phyloP scores from a whole-genome alignment of 2,329 filamentous ascomycete genomes.

The Canariomyces notabilis region DNA sequence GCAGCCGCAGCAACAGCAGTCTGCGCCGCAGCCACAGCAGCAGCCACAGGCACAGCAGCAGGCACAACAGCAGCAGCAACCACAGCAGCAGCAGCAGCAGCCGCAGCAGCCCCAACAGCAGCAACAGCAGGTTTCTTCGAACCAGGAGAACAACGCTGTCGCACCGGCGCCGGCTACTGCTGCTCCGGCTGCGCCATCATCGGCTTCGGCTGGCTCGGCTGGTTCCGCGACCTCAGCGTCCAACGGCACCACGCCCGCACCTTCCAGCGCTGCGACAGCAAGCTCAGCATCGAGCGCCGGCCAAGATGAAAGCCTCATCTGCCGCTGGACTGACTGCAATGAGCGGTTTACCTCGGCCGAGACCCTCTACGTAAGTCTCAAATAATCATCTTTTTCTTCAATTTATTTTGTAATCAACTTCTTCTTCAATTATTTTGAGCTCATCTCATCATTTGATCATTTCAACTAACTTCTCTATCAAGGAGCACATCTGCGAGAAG shows the following conservation, averaged over 20 bases:
- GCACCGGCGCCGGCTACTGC: slow-evolving; percentile 18
- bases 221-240: slow-evolving; percentile 47
- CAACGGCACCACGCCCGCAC: slow-evolving; percentile 49
- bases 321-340: slow-evolving; percentile 56
- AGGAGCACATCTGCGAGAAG: slow-evolving; percentile 98
- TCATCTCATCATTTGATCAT: too few species aligned
- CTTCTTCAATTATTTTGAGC: too few species aligned
- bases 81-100: slow-evolving; percentile 1
- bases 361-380: slow-evolving; percentile 55
- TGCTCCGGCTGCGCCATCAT: slow-evolving; percentile 27
- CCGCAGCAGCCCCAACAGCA: background rate
- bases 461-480: slow-evolving; percentile 11
- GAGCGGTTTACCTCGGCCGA: slow-evolving; percentile 56
- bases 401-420: too few species aligned
- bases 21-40: background rate
- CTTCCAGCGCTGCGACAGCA: slow-evolving; percentile 40
- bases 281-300: slow-evolving; percentile 20
- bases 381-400: too few species aligned
- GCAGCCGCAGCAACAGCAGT: background rate
- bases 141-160: slow-evolving; percentile 11
- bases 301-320: slow-evolving; percentile 51
- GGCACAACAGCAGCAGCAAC: background rate
- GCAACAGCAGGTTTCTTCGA: background rate
- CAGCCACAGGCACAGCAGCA: too few species aligned
- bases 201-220: slow-evolving; percentile 29